Evolutionary conservation across 768 basidiomycete species (phyloP).

Genomic region (Tremella fuciformis): DNA sequence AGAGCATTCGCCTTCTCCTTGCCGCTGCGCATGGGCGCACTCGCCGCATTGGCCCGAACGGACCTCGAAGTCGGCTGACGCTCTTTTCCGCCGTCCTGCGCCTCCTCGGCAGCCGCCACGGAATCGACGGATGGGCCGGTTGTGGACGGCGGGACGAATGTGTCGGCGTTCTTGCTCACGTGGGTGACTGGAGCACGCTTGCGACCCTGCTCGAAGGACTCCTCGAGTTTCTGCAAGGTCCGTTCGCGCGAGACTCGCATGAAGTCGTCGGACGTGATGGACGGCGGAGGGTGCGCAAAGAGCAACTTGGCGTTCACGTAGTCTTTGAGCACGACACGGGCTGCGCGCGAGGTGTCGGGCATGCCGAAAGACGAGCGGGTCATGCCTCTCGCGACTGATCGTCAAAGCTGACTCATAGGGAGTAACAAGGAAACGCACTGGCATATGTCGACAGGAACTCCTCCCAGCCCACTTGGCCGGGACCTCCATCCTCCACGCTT

Average conservation of each 20-base stretch:
- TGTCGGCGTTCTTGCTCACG: slow-evolving; percentile 78
- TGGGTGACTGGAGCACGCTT: slow-evolving; percentile 85
- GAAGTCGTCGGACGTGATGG: slow-evolving; percentile 63
- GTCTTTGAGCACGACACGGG: slow-evolving; percentile 90
- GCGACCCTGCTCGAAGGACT: slow-evolving; percentile 59
- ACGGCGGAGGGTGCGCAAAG: slow-evolving; percentile 81
- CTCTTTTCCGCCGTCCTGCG: slow-evolving; percentile 39
- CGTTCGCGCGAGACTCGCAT: slow-evolving; percentile 67
- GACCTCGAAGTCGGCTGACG: slow-evolving; percentile 54
- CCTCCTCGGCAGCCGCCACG: slow-evolving; percentile 16
- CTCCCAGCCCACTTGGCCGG: slow-evolving; percentile 63
- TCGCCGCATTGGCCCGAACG: slow-evolving; percentile 41
- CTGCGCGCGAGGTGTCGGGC: slow-evolving; percentile 91
- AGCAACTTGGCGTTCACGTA: slow-evolving; percentile 92
- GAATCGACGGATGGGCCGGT: slow-evolving; percentile 44
- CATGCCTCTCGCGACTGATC: slow-evolving; percentile 83
- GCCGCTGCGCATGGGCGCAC: slow-evolving; percentile 45
- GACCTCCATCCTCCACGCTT: slow-evolving; percentile 76
- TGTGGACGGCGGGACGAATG: slow-evolving; percentile 61
- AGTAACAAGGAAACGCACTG: slow-evolving; percentile 62
- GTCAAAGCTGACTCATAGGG: not conserved
- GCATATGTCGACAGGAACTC: slow-evolving; percentile 85
- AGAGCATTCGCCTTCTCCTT: slow-evolving; percentile 59
- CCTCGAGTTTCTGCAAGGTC: slow-evolving; percentile 58
- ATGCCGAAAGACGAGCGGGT: slow-evolving; percentile 92